Base-by-base conservation (phyloP, 2,329 filamentous ascomycete species). In the Hypoxylon sp. region DNA sequence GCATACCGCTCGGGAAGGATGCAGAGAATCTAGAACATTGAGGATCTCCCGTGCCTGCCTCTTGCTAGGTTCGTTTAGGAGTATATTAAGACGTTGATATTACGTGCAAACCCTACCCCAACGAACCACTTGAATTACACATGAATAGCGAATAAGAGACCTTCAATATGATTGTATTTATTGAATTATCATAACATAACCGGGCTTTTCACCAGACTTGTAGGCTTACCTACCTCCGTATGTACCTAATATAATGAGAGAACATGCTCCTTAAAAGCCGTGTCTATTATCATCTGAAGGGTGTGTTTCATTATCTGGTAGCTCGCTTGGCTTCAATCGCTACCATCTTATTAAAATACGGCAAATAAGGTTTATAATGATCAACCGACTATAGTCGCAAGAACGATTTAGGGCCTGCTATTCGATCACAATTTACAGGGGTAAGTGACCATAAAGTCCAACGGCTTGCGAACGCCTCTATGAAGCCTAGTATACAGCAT, bases 1-100 rank as follows among this genome's bases (percentile, higher is more conserved):
- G 66, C 66, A 58, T 65, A 37, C 51, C 45, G 50, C 48, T 27
- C 58, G 50, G 58, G 51, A 63, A 56, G 50, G 30, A 60, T 68
- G 51, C 51, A 60, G 34, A 54, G 34, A 48, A 63, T 61, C 61
- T 53, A 53, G 62, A 60, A 50, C 46, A 21, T 59, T n/a, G 37
- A 60, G 39, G 56, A 61, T 64, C 55, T 64, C 41, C 52, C 61
- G 47, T 46, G 34, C 45, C 14, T 21, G 27, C 29, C 47, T 55
- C 64, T 67, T 53, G 50, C 41, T 54, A 21, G 16, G 2, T 45
- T 21, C 2, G 23, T 30, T 52, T 45, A 32, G 55, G 48, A 39
- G n/a, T 64, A 60, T 64, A 64, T 21, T 14, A 39, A 6, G n/a
- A 54, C n/a, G 21, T 54, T 32, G n/a, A 30, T 67, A 54, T 61